Conservation (phyloP, 1,284 basidiomycete genomes). For the Cutaneotrichosporon sp. region DNA sequence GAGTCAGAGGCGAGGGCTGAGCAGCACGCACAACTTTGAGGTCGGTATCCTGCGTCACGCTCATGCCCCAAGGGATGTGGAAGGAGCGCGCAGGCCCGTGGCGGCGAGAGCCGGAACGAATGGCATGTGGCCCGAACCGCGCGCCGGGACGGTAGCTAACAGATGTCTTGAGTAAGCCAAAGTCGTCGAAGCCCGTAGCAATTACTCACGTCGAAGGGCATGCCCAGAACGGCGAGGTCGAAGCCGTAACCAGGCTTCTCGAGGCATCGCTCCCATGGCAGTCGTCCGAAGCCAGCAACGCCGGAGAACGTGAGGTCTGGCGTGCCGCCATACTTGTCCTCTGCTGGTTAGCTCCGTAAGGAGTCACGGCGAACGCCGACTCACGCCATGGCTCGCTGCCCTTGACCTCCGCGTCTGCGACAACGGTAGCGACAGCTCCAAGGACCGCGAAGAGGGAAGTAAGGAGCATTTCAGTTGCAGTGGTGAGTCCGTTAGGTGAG, state of each 20-base stretch:
- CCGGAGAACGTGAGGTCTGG: constrained; percentile 45
- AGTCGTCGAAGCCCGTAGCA: not conserved
- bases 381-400: constrained; percentile 15
- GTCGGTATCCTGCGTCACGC: constrained; percentile 9
- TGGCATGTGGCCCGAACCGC: constrained; percentile 45
- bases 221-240: constrained; percentile 45
- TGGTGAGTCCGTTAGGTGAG: too few relatives aligned
- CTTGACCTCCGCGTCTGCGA: not conserved
- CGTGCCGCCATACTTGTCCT: constrained; percentile 32
- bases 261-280: constrained; percentile 41
- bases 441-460: not conserved
- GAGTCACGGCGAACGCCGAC: too few relatives aligned
- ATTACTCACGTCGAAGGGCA: constrained; percentile 43
- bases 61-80: constrained; percentile 16
- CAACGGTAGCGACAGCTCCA: not conserved
- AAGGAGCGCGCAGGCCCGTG: constrained; percentile 14
- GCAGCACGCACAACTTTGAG: constrained; percentile 16
- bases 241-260: constrained; percentile 46
- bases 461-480: too few relatives aligned
- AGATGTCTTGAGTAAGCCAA: constrained; percentile 17
- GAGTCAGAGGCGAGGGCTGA: not conserved
- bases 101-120: constrained; percentile 24
- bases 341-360: constrained; percentile 1
- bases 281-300: constrained; percentile 43
- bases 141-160: constrained; percentile 33